Evolutionary conservation across 1,284 basidiomycete species (phyloP), one percentile per base, ranked within the genome.

Genomic region (Ganoderma lingzhi): DNA sequence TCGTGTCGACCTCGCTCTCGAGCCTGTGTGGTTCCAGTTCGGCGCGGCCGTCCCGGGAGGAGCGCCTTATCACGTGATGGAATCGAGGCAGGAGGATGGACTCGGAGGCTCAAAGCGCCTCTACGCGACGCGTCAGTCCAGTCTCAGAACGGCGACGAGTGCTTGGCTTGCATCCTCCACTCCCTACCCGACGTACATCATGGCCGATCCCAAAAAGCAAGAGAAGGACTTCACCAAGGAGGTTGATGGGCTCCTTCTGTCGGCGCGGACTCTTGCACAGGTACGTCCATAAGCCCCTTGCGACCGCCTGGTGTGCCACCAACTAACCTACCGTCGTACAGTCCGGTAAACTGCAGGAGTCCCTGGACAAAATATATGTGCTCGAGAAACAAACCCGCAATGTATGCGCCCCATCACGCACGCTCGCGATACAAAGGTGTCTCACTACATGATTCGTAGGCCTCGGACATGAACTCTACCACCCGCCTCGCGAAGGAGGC

Each of bases 351-450:
- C 85, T 97, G 56, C 87, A 93, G 77, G 92, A 95, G 55, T 96
- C 93, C 15, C 83, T 99, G 23, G 98, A 99, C 81, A 96, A 95
- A 82, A 89, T 99, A 66, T 87, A 96, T 68, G 84, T 85, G 3
- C 85, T 99, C 1, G 98, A 99, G 84, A 99, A 99, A 83, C 96
- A 98, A 81, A 93, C 97, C 5, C 89, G 98, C 82, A 99, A 99
- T 85, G 97, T 96, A 72, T 39, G 44, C 55, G 23, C 41, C 5
- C n/a, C 19, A 39, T 61, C 3, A 28, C 5, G 10, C 9, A 28
- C 23, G 48, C 6, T 10, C 37, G 8, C 35, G 2, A 9, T 51
- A 14, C 2, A 35, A 73, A 2, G 67, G 5, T 12, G 6, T 39
- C 59, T 61, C 17, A 61, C 28, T 9, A 14, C 17, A 28, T 51